These are phyloP conservation scores for Trichopus zeylanicus DNA, from an alignment of 116 monocot genomes.

Conservation along the genomic window DNA sequence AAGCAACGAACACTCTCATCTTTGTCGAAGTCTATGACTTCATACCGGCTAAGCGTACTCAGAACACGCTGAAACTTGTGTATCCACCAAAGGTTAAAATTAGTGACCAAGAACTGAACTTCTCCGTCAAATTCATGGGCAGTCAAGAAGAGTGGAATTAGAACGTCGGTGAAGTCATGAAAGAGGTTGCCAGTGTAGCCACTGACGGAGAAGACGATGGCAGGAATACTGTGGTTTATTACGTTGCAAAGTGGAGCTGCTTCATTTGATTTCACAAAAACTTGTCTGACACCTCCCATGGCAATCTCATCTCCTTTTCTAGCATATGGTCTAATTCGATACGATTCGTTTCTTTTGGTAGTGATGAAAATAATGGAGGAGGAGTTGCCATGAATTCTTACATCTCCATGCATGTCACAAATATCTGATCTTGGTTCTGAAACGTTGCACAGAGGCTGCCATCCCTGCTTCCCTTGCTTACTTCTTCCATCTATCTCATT, in stretches of 20 bases:
- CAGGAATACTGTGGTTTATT: conserved; percentile 16
- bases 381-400: conserved; percentile 26
- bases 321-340: conserved; percentile 33
- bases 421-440: conserved; percentile 19
- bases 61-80: conserved; percentile 18
- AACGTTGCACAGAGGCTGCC: conserved; percentile 23
- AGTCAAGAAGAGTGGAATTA: conserved; percentile 37
- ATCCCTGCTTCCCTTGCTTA: conserved; percentile 4
- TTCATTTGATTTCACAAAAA: conserved; percentile 7
- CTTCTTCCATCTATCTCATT: too few species aligned
- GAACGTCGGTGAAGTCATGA: conserved; percentile 36
- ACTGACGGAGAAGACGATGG: conserved; percentile 21
- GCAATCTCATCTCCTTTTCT: conserved; percentile 22
- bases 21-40: conserved; percentile 31
- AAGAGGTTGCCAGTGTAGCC: conserved; percentile 30
- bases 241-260: conserved; percentile 13
- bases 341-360: conserved; percentile 14
- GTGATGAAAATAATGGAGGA: conserved; percentile 17
- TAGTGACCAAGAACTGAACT: conserved; percentile 28
- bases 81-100: conserved; percentile 27
- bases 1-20: conserved; percentile 32
- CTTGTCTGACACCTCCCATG: conserved; percentile 9
- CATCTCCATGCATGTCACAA: conserved; percentile 32
- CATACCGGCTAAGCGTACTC: conserved; percentile 20
- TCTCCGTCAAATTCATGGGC: conserved; percentile 22